Base-by-base conservation (phyloP, 768 basidiomycete genomes). In the Suillus placidus region DNA sequence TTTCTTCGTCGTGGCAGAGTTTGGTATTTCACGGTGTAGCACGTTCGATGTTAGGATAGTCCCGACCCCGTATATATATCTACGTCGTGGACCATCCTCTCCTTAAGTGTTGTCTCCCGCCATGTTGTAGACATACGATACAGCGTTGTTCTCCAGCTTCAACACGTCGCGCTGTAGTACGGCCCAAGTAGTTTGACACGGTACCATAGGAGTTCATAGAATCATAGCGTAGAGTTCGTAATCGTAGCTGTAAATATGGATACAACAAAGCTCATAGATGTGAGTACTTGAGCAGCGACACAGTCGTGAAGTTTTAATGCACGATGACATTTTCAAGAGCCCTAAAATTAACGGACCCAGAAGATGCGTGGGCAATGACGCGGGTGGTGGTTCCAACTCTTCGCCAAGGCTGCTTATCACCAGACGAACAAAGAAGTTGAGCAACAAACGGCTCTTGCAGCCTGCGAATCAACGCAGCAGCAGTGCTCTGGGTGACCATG, bases 401-500 rank as follows among this genome's bases (percentile, higher is more conserved):
- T 18, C 38, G 38, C 57, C 57, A 58, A 38, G 57, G 57, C 26
- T 58, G 57, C 38, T 40, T 58, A 3, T 26, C 57, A 30, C 38
- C 38, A 12, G 16, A 26, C 38, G 57, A 30, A 40, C 26, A 58
- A 30, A 63, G 56, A 30, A 63, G 51, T 14, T 63, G 55, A 42
- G 62, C 62, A 57, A 60, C 26, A 34, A 63, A 63, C 13, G 62
- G 62, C 26, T 63, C 62, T 35, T 57, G 62, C 62, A 63, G 38
- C 51, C 10, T n/a, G 14, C 62, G 54, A 14, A 63, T 26, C 38
- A 63, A 63, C 32, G 62, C 34, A 23, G 57, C 57, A 30, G 57
- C 57, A 3, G 57, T 16, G 37, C 13, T 58, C 5, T 58, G 38
- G 18, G 57, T 38, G 38, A 58, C 56, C 23, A 23, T 57, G 5